Conservation (phyloP, 1,284 basidiomycete species). For the Grifola frondosa region DNA sequence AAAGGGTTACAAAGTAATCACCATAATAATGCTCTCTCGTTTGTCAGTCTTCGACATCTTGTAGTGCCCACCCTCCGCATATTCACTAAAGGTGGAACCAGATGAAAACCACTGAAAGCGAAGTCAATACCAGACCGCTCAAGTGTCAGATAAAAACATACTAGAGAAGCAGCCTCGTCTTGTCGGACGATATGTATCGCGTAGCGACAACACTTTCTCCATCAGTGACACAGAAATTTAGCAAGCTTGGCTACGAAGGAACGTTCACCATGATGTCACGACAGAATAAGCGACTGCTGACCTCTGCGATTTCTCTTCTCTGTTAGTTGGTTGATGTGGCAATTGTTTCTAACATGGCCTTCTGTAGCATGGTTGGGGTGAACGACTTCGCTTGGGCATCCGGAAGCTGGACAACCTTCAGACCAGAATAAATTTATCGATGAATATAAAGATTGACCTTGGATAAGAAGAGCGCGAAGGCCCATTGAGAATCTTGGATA, state of each 20-base stretch:
- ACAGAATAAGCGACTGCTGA: constrained; percentile 28
- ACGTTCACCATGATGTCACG: not conserved
- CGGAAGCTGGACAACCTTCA: constrained; percentile 55
- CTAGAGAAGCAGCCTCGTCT: constrained; percentile 91
- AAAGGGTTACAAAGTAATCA: constrained; percentile 27
- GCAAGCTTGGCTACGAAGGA: constrained; percentile 71
- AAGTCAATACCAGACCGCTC: too few relatives aligned
- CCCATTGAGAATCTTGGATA: constrained; percentile 86
- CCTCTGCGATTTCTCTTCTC: constrained; percentile 73
- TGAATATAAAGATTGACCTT: constrained; percentile 57
- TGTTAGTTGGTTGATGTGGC: constrained; percentile 75
- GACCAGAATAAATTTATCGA: constrained; percentile 1
- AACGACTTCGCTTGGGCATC: constrained; percentile 76
- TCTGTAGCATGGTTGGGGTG: constrained; percentile 59
- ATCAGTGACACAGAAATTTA: constrained; percentile 97
- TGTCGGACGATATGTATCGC: constrained; percentile 91
- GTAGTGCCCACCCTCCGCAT: constrained; percentile 84
- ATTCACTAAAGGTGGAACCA: constrained; percentile 92
- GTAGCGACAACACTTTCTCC: constrained; percentile 92
- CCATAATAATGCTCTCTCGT: constrained; percentile 92
- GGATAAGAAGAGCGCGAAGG: constrained; percentile 87
- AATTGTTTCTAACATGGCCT: constrained; percentile 89
- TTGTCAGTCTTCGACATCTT: constrained; percentile 97
- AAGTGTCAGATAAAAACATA: constrained; percentile 36
- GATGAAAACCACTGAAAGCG: constrained; percentile 87